Conservation (phyloP, 352 stramenopile genomes). For the Blastocystis sp. region DNA sequence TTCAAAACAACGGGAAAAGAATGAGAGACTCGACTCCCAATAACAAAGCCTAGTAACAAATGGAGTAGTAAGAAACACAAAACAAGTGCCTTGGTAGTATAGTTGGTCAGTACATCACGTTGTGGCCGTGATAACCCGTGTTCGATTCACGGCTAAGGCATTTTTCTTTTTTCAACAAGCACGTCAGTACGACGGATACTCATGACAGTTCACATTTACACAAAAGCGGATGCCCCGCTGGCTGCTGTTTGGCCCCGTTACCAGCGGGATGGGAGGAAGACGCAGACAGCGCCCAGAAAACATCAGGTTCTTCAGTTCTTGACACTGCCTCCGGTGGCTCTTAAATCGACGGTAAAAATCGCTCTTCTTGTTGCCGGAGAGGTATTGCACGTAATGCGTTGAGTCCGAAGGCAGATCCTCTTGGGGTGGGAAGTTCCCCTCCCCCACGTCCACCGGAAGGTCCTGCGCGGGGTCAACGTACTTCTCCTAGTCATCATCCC, state of each 20-base stretch:
- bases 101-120: not conserved
- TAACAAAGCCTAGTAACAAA: not conserved
- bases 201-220: constrained; percentile 50
- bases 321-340: not conserved
- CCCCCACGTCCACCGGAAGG: not conserved
- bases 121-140: not conserved
- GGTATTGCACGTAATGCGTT: constrained; percentile 44
- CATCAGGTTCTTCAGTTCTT: not conserved
- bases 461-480: not conserved
- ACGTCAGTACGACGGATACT: constrained; percentile 45
- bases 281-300: not conserved
- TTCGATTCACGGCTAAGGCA: not conserved
- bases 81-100: not conserved
- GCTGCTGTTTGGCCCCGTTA: not conserved
- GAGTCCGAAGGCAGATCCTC: not conserved
- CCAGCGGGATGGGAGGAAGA: constrained; percentile 21
- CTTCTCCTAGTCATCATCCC: not conserved
- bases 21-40: too few relatives aligned
- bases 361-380: constrained; percentile 53
- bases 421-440: not conserved
- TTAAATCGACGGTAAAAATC: constrained; percentile 21
- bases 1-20: too few relatives aligned
- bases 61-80: not conserved
- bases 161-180: not conserved
- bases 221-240: constrained; percentile 12